phyloP scores from a whole-genome alignment of 345 rosid species.

The Heritiera littoralis region DNA sequence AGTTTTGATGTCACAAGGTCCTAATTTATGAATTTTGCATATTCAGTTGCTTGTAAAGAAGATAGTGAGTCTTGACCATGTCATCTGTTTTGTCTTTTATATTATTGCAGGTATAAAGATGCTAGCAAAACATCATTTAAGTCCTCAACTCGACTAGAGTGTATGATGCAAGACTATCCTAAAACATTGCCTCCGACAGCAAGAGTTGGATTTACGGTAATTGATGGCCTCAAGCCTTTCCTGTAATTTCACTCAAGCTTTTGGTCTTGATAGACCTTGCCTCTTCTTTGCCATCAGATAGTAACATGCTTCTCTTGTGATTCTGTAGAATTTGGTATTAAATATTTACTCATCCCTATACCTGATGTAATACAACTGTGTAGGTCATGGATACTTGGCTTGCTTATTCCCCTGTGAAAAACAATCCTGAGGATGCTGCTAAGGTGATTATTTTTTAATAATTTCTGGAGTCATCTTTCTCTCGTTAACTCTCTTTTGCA shows the following conservation, averaged over 20 bases:
- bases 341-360: neutral
- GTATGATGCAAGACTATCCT: constrained; percentile 99
- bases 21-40: neutral
- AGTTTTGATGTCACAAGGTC: neutral
- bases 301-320: neutral
- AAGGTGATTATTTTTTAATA: constrained; percentile 42
- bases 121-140: constrained; percentile 63
- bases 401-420: constrained; percentile 74
- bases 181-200: constrained; percentile 88
- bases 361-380: neutral
- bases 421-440: constrained; percentile 77
- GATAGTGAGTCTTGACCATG: constrained; percentile 13
- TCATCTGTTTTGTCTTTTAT: constrained; percentile 16
- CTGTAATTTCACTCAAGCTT: neutral
- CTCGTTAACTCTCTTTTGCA: neutral
- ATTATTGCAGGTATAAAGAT: constrained; percentile 76
- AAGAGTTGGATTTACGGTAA: constrained; percentile 92
- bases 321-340: neutral
- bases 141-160: constrained; percentile 55
- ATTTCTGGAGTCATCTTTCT: constrained; percentile 1
- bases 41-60: neutral
- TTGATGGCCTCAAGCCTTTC: neutral
- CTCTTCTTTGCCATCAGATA: neutral
- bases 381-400: constrained; percentile 70
- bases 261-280: neutral